Percentiles rank a stretch among this genome's conserved stretches.
Conservation (phyloP, 352 stramenopile species). For the Globisporangium okanoganense region DNA sequence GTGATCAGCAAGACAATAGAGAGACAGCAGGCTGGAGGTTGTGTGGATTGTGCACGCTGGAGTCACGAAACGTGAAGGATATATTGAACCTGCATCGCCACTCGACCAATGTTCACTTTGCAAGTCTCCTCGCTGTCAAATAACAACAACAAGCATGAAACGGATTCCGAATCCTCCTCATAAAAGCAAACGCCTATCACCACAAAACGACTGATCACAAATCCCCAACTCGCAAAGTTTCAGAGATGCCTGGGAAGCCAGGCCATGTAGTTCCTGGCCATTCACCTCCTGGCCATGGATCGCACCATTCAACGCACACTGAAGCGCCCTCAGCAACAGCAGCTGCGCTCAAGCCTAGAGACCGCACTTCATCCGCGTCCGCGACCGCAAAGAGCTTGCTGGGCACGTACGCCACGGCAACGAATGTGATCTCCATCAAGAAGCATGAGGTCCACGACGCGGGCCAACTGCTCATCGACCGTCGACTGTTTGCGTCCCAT, state of each 20-base stretch:
- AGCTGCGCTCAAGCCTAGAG: background rate
- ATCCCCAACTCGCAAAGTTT: background rate
- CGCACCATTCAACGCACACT: background rate
- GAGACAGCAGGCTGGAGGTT: background rate
- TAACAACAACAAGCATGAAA: background rate
- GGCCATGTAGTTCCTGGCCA: background rate
- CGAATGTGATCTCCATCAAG: background rate
- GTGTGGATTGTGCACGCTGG: background rate
- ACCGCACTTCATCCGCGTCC: background rate
- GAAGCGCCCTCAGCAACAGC: background rate
- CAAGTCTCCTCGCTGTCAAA: background rate
- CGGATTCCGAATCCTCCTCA: background rate
- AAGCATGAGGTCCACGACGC: background rate
- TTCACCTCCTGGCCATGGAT: background rate
- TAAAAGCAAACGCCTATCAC: background rate
- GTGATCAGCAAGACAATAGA: background rate
- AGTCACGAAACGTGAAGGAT: background rate
- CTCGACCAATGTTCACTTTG: too few relatives aligned
- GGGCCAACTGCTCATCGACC: constrained; percentile 19
- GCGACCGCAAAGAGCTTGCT: background rate
- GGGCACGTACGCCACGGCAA: background rate
- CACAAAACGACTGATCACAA: background rate
- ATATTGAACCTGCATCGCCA: background rate
- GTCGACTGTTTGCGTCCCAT: constrained; percentile 23
- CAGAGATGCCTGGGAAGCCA: background rate